Base-by-base conservation (phyloP, 139 green algal genomes). In the Zygnema circumcarinatum region DNA sequence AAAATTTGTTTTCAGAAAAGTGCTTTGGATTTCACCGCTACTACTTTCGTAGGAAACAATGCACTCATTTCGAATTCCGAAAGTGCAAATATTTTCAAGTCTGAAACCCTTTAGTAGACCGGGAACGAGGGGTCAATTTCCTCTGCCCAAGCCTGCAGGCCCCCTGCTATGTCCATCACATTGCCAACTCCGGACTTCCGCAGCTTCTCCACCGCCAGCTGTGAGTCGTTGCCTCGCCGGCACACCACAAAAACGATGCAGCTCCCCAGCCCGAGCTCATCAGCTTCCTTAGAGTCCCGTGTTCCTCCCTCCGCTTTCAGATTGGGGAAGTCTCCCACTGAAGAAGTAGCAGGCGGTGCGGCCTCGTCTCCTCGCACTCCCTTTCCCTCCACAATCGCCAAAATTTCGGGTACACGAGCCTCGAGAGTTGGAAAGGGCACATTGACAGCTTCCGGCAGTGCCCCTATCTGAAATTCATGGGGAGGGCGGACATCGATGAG, bases 171-270 rank as follows among this genome's bases (percentile, higher is more conserved):
- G 84, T 98, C 95, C 11, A 95, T 72, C 2, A 89, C 31, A 11
- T 21, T 38, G 0, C 0, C 25, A 0, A 98, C 54, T 1, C 95
- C 96, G 76, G 82, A 29, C 74, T 90, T 38, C 21, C 86, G 87
- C 72, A 98, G 89, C 85, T 39, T n/a, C 2, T 91, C 74, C 69
- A 96, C 94, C 3, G 94, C 95, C 35, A 94, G 67, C 88, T 98
- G 96, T 2, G 96, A 98, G 92, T 98, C 95, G 88, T 98, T 98
- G 32, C 96, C 96, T 0, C 96, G 89, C 16, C 96, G 89, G 90
- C 96, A 98, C 74, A 98, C 84, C 41, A 98, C 96, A 53, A 94
- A 91, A 39, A 98, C 62, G 0, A 62, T 38, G 33, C 25, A 81
- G 22, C 52, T 39, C 41, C 81, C 54, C 38, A 38, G 31, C 35